A percentile compares a stretch with the other conserved stretches of the same genome.
These are phyloP conservation scores for Saccharata proteae DNA, from an alignment of 2,329 filamentous ascomycete genomes.

Conservation along the genomic window DNA sequence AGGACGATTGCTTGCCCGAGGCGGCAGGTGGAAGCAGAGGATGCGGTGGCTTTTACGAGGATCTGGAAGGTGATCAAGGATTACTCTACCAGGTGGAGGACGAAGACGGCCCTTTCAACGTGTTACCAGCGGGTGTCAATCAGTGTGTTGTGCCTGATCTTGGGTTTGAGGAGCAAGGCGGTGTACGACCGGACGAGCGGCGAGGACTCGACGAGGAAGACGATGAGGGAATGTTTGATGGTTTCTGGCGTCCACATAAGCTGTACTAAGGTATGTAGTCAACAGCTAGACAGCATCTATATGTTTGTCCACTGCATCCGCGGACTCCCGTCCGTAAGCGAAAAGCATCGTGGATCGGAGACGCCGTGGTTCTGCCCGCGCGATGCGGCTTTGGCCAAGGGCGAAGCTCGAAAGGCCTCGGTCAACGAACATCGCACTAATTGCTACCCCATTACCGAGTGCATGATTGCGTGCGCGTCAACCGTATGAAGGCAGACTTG, in stretches of 20 bases:
- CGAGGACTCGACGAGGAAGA: slow-evolving; percentile 1
- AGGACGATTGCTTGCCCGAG: not conserved
- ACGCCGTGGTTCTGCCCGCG: slow-evolving; percentile 1
- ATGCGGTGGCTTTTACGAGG: too few relatives aligned
- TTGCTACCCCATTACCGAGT: too few relatives aligned
- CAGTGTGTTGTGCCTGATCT: too few relatives aligned
- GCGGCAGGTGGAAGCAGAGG: not conserved
- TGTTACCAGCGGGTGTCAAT: too few relatives aligned
- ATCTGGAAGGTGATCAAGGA: not conserved
- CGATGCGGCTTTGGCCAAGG: slow-evolving; percentile 2
- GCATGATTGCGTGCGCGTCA: too few relatives aligned
- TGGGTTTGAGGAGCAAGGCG: slow-evolving; percentile 1
- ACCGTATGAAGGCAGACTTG: too few relatives aligned
- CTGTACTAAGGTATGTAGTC: slow-evolving; percentile 28
- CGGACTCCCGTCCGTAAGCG: not conserved
- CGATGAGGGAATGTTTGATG: slow-evolving; percentile 14
- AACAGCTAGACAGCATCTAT: not conserved
- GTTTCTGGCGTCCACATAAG: slow-evolving; percentile 34
- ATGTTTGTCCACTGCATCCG: not conserved
- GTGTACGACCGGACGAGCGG: not conserved
- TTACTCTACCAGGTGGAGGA: not conserved
- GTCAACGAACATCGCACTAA: slow-evolving; percentile 2
- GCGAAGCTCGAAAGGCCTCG: too few relatives aligned
- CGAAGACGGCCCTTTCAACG: too few relatives aligned
- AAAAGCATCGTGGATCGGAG: slow-evolving; percentile 5